These are phyloP conservation scores for Hypoxylon sp. DNA, from an alignment of 2,329 filamentous ascomycete genomes.

Conservation along the genomic window DNA sequence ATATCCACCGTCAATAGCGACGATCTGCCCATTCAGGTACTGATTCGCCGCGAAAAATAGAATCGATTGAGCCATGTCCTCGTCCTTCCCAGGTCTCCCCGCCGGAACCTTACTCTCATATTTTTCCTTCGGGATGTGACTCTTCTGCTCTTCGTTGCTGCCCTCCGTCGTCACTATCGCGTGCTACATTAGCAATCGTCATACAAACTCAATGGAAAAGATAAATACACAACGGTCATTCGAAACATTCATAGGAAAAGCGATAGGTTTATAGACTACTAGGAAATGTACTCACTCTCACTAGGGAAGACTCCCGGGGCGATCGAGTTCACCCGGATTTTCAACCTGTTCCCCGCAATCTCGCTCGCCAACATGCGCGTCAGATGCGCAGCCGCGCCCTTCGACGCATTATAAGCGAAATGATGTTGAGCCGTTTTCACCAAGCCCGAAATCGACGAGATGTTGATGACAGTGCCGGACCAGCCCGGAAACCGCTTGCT, in stretches of 20 bases:
- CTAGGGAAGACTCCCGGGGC: constrained; percentile 80
- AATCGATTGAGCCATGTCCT: constrained; percentile 79
- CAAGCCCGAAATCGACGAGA: constrained; percentile 76
- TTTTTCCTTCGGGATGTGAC: constrained; percentile 69
- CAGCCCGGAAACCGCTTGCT: constrained; percentile 61
- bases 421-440: constrained; percentile 75
- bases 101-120: constrained; percentile 75
- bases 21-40: constrained; percentile 61
- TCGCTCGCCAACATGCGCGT: constrained; percentile 75
- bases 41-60: constrained; percentile 66
- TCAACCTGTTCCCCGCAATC: constrained; percentile 70
- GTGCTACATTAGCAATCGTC: constrained; percentile 2
- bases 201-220: neutral
- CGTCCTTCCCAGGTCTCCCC: constrained; percentile 75
- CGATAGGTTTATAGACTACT: no score
- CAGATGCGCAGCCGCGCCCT: constrained; percentile 75
- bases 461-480: constrained; percentile 76
- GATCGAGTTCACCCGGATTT: constrained; percentile 78
- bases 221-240: no score
- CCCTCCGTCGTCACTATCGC: constrained; percentile 67
- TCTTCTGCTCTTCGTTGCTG: constrained; percentile 67
- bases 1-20: constrained; percentile 63
- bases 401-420: constrained; percentile 74
- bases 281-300: constrained; percentile 63
- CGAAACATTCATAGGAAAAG: no score